A percentile compares a stretch with the other conserved stretches of the same genome.
These are phyloP conservation scores for Hibiscus trionum DNA, from an alignment of 345 rosid genomes.

Conservation along the genomic window DNA sequence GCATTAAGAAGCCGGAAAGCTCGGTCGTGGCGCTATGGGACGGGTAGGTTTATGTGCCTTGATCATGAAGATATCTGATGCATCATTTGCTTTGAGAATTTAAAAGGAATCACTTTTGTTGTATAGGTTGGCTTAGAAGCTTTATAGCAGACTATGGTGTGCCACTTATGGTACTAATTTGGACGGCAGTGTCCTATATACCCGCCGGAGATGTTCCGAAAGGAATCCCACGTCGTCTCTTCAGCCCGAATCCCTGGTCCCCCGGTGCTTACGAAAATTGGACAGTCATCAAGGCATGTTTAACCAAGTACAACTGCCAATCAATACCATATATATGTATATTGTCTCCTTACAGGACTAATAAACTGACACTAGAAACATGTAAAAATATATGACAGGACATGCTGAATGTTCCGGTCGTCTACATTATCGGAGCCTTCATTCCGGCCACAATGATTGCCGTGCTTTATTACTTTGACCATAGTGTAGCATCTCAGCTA, in stretches of 20 bases:
- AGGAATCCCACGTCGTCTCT: constrained; percentile 89
- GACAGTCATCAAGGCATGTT: constrained; percentile 68
- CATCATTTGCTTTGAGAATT: constrained; percentile 10
- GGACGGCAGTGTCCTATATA: constrained; percentile 87
- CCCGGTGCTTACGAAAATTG: constrained; percentile 84
- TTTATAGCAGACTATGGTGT: constrained; percentile 91
- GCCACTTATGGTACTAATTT: constrained; percentile 85
- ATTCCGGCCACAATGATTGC: constrained; percentile 98
- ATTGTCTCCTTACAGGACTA: background rate
- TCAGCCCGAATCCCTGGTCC: constrained; percentile 97
- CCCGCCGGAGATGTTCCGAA: constrained; percentile 67
- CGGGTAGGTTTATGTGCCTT: constrained; percentile 38
- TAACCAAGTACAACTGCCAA: background rate
- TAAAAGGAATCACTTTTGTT: background rate
- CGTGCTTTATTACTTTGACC: constrained; percentile 90
- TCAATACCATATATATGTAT: no score
- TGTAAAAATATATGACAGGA: constrained; percentile 37
- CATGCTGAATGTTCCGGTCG: constrained; percentile 70
- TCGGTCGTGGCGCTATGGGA: constrained; percentile 86
- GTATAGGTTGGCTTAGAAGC: constrained; percentile 79
- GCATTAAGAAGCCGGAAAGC: constrained; percentile 82
- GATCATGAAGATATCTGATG: background rate
- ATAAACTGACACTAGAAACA: constrained; percentile 2
- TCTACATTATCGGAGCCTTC: constrained; percentile 83
- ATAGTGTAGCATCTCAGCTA: constrained; percentile 96